Conservation (phyloP, 495 filamentous ascomycete species). For the Penicillium roqueforti region DNA sequence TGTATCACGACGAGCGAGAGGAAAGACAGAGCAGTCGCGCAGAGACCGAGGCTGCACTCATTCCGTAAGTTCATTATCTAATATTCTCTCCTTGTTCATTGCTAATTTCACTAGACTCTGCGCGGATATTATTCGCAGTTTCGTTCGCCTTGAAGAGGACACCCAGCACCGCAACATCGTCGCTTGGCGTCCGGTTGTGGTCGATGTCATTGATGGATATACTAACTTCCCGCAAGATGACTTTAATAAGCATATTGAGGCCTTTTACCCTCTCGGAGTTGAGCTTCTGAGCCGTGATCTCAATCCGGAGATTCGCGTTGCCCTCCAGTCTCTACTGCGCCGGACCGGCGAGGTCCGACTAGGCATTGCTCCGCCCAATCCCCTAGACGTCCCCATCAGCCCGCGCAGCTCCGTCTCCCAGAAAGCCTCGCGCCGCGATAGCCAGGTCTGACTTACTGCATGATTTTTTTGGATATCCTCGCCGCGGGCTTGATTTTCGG, state of each 20-base stretch:
- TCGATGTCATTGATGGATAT: conserved; percentile 96
- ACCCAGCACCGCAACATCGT: conserved; percentile 93
- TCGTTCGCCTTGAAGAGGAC: conserved; percentile 81
- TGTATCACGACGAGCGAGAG: conserved; percentile 86
- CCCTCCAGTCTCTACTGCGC: conserved; percentile 69
- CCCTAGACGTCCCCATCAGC: conserved; percentile 40
- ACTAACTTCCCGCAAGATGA: conserved; percentile 78
- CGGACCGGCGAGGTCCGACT: conserved; percentile 79
- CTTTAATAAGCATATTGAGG: conserved; percentile 72
- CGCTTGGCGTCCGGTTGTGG: conserved; percentile 94
- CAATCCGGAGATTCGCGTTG: conserved; percentile 68
- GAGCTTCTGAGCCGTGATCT: conserved; percentile 82
- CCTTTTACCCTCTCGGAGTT: conserved; percentile 81
- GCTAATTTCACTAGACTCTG: conserved; percentile 55
- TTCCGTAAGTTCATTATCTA: conserved; percentile 59
- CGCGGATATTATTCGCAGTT: conserved; percentile 83
- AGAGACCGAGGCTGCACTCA: conserved; percentile 84
- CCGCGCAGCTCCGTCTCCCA: conserved; percentile 43
- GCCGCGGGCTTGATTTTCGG: conserved; percentile 19
- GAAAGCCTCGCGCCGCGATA: conserved; percentile 28
- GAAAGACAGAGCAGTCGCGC: conserved; percentile 73
- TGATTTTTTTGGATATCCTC: conserved; percentile 35
- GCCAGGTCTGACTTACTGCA: conserved; percentile 16
- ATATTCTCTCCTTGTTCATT: conserved; percentile 9
- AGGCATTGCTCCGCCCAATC: conserved; percentile 50